Evolutionary conservation across 2,329 filamentous ascomycete species (phyloP).

Genomic region (Aspergillus alliaceus): DNA sequence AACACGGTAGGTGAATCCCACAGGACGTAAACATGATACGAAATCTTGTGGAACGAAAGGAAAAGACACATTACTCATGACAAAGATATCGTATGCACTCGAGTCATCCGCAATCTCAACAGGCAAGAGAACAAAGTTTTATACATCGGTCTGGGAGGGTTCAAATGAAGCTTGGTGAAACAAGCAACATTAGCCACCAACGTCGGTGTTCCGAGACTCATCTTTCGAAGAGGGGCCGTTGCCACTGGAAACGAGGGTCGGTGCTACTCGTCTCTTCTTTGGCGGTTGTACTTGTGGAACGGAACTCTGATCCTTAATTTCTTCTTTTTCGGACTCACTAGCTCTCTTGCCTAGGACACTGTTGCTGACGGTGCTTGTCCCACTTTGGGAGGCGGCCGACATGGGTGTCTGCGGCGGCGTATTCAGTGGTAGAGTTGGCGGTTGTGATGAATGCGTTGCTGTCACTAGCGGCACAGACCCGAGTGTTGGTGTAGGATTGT

Average conservation of each 20-base stretch:
- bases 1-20: background rate
- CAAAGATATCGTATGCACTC: background rate
- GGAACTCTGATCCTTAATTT: constrained; percentile 37
- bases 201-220: constrained; percentile 13
- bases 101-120: background rate
- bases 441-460: constrained; percentile 63
- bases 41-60: background rate
- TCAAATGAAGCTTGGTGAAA: background rate
- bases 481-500: constrained; percentile 75
- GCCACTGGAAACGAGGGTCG: constrained; percentile 56
- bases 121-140: background rate
- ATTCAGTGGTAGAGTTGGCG: constrained; percentile 66
- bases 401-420: constrained; percentile 88
- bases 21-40: background rate
- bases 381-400: constrained; percentile 51
- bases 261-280: constrained; percentile 71
- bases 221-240: constrained; percentile 15
- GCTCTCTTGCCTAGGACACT: constrained; percentile 57
- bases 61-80: constrained; percentile 23
- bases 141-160: background rate
- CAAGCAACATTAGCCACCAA: constrained; percentile 13
- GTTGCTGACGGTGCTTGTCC: constrained; percentile 53
- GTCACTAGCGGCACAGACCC: constrained; percentile 76
- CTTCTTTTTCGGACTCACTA: constrained; percentile 49
- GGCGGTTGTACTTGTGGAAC: constrained; percentile 51